Base-by-base conservation (phyloP, 371 early-diverging fungal genomes). In the Batrachochytrium dendrobatidis region DNA sequence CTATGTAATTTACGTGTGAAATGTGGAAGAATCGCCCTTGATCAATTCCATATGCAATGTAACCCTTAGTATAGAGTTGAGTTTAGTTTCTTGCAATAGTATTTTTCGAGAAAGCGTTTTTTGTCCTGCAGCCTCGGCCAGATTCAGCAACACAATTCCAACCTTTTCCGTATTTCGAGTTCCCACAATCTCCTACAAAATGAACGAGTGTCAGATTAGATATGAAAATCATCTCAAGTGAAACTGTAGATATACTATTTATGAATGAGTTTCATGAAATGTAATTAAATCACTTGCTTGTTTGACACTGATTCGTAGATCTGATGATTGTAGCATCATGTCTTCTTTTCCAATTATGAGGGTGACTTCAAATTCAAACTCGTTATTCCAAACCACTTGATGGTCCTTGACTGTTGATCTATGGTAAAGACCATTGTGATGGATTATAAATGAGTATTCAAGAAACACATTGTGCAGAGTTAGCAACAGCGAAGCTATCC, bases 331-430 rank as follows among this genome's bases (percentile, higher is more conserved):
- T 6, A 86, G 65, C 10, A 77, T 53, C 12, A 8, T 6, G 24
- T 79, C 77, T 43, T 84, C 83, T 52, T 79, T 81, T 28, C 78
- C 81, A 17, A 83, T 70, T 56, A 76, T 61, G 12, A 85, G 59
- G 6, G 61, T 62, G 12, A 61, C 53, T 1, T 74, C 68, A 22
- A 72, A 25, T 5, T 22, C 56, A 39, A 79, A 69, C 17, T 74
- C 61, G 26, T 72, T 64, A 55, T 80, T 73, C 83, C 81, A 84
- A 3, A 62, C 55, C 15, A 83, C 77, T 25, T 61, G 65, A 59
- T 83, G 77, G 54, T 83, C 80, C 52, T 72, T 82, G 45, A 83
- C 82, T 28, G 70, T 75, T 5, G 70, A 71, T 63, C 85, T 81
- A 60, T 17, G 29, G 30, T 35, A 43, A n/a, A n/a, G n/a, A n/a